These are phyloP conservation scores for Manihot esculenta DNA, from an alignment of 441 rosid genomes.

Conservation along the genomic window DNA sequence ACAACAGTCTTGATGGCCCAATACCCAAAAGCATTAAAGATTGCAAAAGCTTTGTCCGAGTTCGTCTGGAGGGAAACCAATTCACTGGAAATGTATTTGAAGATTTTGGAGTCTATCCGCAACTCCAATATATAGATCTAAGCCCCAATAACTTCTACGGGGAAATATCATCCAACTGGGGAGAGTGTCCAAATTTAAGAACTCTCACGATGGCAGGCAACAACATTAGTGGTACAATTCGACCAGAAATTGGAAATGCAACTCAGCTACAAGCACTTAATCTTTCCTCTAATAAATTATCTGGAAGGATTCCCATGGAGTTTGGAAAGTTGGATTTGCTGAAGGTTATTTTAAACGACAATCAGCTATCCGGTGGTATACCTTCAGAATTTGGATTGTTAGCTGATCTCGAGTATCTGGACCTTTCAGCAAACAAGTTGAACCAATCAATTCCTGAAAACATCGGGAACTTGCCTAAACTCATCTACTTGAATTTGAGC, in stretches of 20 bases:
- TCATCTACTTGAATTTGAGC: slow-evolving; percentile 34
- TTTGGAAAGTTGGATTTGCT: slow-evolving; percentile 21
- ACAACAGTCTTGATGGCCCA: slow-evolving; percentile 28
- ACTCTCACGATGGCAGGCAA: slow-evolving; percentile 26
- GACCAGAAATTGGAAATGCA: slow-evolving; percentile 31
- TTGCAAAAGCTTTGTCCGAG: slow-evolving; percentile 33
- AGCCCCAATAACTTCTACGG: slow-evolving; percentile 37
- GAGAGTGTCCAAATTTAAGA: slow-evolving; percentile 18
- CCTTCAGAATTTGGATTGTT: slow-evolving; percentile 27
- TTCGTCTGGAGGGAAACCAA: slow-evolving; percentile 24
- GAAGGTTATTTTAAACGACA: slow-evolving; percentile 10
- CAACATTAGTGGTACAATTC: slow-evolving; percentile 28
- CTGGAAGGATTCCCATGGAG: slow-evolving; percentile 35
- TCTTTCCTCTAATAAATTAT: slow-evolving; percentile 36
- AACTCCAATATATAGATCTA: slow-evolving; percentile 21
- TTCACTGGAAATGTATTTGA: slow-evolving; percentile 27
- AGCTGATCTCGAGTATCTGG: slow-evolving; percentile 6
- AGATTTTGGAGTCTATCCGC: slow-evolving; percentile 30
- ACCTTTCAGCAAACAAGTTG: slow-evolving; percentile 26
- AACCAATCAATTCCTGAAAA: slow-evolving; percentile 14
- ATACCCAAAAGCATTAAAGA: slow-evolving; percentile 36
- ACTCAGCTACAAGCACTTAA: slow-evolving; percentile 8
- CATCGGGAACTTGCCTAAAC: slow-evolving; percentile 5
- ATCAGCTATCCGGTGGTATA: slow-evolving; percentile 26
- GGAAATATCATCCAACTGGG: slow-evolving; percentile 33